Evolutionary conservation across 2,329 filamentous ascomycete genomes (phyloP), one percentile per base, ranked within the genome.

Genomic region (Trichophyton schoenleinii): DNA sequence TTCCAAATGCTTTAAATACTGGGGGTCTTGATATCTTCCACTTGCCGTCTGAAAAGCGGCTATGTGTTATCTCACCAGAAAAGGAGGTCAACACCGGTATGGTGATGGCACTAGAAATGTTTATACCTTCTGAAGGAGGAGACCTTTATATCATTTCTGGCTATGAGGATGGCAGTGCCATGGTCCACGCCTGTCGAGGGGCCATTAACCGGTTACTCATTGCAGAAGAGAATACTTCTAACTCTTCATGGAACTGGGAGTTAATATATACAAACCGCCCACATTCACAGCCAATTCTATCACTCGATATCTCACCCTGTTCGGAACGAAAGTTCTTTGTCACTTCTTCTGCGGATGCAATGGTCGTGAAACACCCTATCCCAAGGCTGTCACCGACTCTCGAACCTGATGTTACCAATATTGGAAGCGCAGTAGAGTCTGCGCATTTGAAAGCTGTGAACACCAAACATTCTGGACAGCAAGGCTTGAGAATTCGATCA

Each of bases 391-490:
- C 55, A 15, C 28, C 31, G 7, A 7, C 52, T 8, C 1, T 36
- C 9, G 52, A 55, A 20, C 28, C 28, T 3, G 52, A 36, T 36
- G 52, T 55, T 28, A 55, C 31, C n/a, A 36, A 36, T 36, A 15
- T 55, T 1, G n/a, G 52, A 36, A 20, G 31, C 11, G 34, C 57
- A 48, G 65, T 44, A 42, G 67, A 68, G 63, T 67, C 67, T 2
- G 60, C 80, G 60, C 81, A 86, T 0, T 68, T 86, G 58, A 88
- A 86, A 68, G 72, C 75, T 0, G 65, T 85, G 52, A 85, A 92
- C 67, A 96, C 92, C 0, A 92, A 87, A 69, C 94, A 97, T 72
- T 83, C 91, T 0, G 94, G 94, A 1, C 92, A 97, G 71, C 94
- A 99, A 73, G 83, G 85, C 9, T 75, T 99, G 5, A 77, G 75